Conservation (phyloP, 768 basidiomycete species). For the Myochromella boudieri region DNA sequence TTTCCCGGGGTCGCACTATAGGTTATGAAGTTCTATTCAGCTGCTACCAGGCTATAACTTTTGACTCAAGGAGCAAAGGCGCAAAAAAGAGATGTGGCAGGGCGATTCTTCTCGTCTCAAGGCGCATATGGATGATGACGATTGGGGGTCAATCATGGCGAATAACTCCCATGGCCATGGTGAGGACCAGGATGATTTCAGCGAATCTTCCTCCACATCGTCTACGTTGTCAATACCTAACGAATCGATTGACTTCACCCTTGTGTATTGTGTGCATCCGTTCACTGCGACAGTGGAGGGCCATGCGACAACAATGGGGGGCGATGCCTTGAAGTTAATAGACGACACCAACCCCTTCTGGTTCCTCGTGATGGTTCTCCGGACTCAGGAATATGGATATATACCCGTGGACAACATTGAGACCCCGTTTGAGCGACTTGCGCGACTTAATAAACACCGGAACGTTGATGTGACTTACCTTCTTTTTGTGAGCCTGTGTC, state of each 20-base stretch:
- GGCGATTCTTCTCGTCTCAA: conserved; percentile 42
- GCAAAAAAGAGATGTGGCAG: conserved; percentile 55
- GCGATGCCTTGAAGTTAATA: conserved; percentile 93
- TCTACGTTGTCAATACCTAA: conserved; percentile 86
- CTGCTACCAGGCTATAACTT: too few species aligned
- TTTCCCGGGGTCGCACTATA: too few species aligned
- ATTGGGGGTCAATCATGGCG: conserved; percentile 83
- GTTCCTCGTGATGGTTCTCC: conserved; percentile 99
- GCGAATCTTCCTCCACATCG: conserved; percentile 73
- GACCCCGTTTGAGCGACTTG: conserved; percentile 95
- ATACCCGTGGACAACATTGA: conserved; percentile 99
- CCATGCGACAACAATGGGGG: conserved; percentile 98
- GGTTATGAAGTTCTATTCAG: too few species aligned
- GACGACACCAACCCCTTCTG: conserved; percentile 99
- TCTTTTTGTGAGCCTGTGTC: background rate
- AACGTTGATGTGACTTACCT: conserved; percentile 84
- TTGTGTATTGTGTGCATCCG: conserved; percentile 91
- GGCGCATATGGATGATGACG: conserved; percentile 56
- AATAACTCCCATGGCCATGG: conserved; percentile 82
- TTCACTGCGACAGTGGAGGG: conserved; percentile 98
- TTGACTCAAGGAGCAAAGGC: too few species aligned
- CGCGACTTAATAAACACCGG: conserved; percentile 92
- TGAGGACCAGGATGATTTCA: conserved; percentile 69
- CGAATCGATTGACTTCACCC: conserved; percentile 90
- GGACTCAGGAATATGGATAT: conserved; percentile 98